Base-by-base conservation (phyloP, 192 early-diverging fungal genomes). In the Geosiphon pyriformis region DNA sequence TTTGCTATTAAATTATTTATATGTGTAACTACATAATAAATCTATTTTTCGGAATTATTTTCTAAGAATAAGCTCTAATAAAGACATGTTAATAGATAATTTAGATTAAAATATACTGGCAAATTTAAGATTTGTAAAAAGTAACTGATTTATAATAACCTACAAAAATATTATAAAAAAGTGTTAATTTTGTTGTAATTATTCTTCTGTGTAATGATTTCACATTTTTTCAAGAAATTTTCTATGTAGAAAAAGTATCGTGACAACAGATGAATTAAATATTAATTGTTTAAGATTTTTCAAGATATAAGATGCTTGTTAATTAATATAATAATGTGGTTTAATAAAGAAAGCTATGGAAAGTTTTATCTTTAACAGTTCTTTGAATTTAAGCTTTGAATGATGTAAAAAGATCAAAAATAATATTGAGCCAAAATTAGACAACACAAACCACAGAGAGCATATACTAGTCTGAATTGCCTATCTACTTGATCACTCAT, bases 211-310 rank as follows among this genome's bases (percentile, higher is more conserved):
- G 2, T 61, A 25, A 61, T 61, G 33, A 42, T 46, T 61, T 1
- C 3, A 1, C 59, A 61, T 61, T 61, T 61, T 37, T 47, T 61
- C 59, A 61, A 61, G 59, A 42, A 42, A 32, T 61, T 25, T 61
- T 47, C 59, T 61, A 61, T 61, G 46, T 25, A n/a, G 23, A 26
- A 61, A 25, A 11, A 61, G n/a, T 61, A 61, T 26, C 46, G 59
- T 61, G 37, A 30, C n/a, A 57, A 57, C 31, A 57, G 26, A 30
- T 3, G 55, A 0, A 57, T 0, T 37, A 42, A 34, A 61, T 47
- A 2, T 47, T 42, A 61, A 12, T 61, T 61, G 22, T 18, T 61
- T 37, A 61, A n/a, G n/a, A n/a, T n/a, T n/a, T n/a, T n/a, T n/a
- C n/a, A n/a, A n/a, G n/a, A n/a, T n/a, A n/a, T n/a, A n/a, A n/a